These are phyloP conservation scores for Acorus calamus DNA, from an alignment of 106 monocot species.

Conservation along the genomic window DNA sequence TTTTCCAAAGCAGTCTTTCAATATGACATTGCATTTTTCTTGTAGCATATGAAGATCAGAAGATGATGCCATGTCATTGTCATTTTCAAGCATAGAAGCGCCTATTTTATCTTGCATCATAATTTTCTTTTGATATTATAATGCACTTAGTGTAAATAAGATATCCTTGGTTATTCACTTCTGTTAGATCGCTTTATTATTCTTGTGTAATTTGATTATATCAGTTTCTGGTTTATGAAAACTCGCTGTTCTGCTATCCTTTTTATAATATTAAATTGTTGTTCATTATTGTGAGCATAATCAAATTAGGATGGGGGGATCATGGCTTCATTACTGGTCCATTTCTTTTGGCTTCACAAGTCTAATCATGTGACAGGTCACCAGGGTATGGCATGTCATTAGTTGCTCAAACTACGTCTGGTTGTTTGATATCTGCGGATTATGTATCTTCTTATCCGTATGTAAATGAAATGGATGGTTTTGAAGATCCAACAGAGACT, in stretches of 20 bases:
- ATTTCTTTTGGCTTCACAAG: not conserved
- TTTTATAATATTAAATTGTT: too few relatives aligned
- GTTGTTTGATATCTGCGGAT: slow-evolving; percentile 71
- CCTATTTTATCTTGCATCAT: too few relatives aligned
- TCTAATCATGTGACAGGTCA: slow-evolving; percentile 43
- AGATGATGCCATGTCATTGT: too few relatives aligned
- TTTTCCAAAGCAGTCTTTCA: not conserved
- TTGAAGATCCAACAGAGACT: slow-evolving; percentile 56
- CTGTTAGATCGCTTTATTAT: too few relatives aligned
- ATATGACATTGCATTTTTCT: not conserved
- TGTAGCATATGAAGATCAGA: not conserved
- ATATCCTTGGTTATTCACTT: too few relatives aligned
- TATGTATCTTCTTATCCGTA: slow-evolving; percentile 35
- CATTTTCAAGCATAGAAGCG: too few relatives aligned
- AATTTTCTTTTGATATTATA: too few relatives aligned
- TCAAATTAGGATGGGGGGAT: not conserved
- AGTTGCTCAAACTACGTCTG: slow-evolving; percentile 86
- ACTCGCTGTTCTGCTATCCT: too few relatives aligned
- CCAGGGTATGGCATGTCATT: slow-evolving; percentile 84
- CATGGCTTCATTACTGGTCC: not conserved
- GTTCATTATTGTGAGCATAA: too few relatives aligned
- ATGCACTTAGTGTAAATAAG: too few relatives aligned
- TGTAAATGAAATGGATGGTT: slow-evolving; percentile 34
- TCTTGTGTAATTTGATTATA: too few relatives aligned
- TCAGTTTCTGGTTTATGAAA: too few relatives aligned